These are phyloP conservation scores for Mycena albidolilacea DNA, from an alignment of 768 basidiomycete genomes.

Conservation along the genomic window DNA sequence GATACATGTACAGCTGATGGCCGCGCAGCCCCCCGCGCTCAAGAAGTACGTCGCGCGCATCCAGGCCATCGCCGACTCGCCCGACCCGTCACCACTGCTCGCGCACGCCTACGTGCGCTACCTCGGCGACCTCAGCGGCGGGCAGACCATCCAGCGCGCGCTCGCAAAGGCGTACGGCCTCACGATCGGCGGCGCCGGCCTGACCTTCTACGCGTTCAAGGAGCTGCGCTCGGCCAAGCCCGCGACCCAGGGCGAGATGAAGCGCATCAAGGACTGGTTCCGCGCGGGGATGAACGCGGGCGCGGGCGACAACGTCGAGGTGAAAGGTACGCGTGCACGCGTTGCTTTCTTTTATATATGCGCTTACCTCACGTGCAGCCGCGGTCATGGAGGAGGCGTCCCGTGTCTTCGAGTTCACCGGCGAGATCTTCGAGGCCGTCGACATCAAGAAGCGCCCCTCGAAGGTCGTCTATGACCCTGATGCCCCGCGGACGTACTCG, in stretches of 20 bases:
- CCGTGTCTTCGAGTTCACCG: constrained; percentile 64
- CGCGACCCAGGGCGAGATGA: constrained; percentile 73
- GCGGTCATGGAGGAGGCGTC: constrained; percentile 65
- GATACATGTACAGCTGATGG: constrained; percentile 61
- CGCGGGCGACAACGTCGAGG: constrained; percentile 55
- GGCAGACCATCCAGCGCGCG: constrained; percentile 75
- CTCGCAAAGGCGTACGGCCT: constrained; percentile 80
- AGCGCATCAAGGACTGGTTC: constrained; percentile 83
- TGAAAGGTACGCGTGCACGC: constrained; percentile 55
- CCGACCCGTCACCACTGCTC: constrained; percentile 68
- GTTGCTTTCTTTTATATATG: constrained; percentile 5
- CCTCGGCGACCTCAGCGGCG: constrained; percentile 85
- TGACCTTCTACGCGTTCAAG: constrained; percentile 80
- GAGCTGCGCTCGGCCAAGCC: constrained; percentile 62
- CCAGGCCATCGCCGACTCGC: constrained; percentile 58
- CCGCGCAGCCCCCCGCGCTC: constrained; percentile 64
- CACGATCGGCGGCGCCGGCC: constrained; percentile 65
- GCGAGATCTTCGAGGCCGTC: constrained; percentile 60
- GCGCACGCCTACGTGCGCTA: constrained; percentile 90
- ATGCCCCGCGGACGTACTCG: constrained; percentile 44
- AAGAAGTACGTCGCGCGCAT: constrained; percentile 69
- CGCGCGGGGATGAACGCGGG: constrained; percentile 68
- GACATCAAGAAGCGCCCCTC: constrained; percentile 43
- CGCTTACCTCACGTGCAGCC: constrained; percentile 45
- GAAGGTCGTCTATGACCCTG: constrained; percentile 51